Conservation (phyloP, 768 basidiomycete species). For the Psilocybe sp. region DNA sequence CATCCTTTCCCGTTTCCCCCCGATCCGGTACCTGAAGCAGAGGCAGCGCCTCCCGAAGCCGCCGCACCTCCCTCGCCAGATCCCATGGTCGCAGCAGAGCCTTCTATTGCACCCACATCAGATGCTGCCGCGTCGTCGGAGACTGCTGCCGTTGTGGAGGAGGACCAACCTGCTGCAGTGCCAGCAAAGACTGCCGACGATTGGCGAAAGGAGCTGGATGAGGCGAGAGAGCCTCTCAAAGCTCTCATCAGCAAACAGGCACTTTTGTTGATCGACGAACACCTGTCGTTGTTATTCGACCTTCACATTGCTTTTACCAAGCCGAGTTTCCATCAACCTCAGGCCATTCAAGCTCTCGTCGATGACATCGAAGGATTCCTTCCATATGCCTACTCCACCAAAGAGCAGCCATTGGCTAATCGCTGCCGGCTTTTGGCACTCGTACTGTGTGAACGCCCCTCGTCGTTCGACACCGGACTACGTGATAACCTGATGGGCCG, state of each 20-base stretch:
- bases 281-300: constrained; percentile 87
- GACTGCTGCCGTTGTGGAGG: neutral
- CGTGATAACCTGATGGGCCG: constrained; percentile 62
- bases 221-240: constrained; percentile 63
- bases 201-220: constrained; percentile 64
- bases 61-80: neutral
- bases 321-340: constrained; percentile 53
- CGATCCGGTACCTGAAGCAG: constrained; percentile 37
- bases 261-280: constrained; percentile 79
- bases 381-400: constrained; percentile 58
- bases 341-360: constrained; percentile 70
- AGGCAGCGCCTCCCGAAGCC: neutral
- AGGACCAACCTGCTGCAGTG: neutral
- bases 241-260: constrained; percentile 65
- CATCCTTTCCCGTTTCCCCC: constrained; percentile 78
- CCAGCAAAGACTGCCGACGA: constrained; percentile 55
- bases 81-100: neutral
- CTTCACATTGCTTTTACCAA: constrained; percentile 80
- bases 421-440: constrained; percentile 85
- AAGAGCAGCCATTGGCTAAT: constrained; percentile 76
- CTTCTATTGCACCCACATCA: neutral
- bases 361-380: constrained; percentile 75
- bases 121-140: neutral
- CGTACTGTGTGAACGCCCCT: constrained; percentile 72
- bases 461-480: constrained; percentile 51